Conservation (phyloP, 495 filamentous ascomycete species). For the Lentithecium fluviatile region DNA sequence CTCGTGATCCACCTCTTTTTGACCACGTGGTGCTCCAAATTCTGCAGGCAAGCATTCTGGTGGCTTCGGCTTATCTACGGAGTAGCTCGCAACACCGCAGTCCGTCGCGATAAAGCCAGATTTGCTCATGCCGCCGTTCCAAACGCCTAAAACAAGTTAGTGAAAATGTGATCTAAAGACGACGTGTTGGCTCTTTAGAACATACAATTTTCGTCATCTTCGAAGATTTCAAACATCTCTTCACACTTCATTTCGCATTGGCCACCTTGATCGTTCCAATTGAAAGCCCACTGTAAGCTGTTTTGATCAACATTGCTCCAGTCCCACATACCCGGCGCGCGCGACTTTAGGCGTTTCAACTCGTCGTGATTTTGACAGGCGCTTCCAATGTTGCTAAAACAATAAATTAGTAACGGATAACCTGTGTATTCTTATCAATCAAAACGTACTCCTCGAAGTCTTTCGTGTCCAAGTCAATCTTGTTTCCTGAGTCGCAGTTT, state of each 20-base stretch:
- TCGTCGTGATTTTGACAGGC: background rate
- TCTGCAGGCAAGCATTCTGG: background rate
- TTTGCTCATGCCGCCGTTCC: constrained; percentile 2
- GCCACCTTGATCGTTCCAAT: background rate
- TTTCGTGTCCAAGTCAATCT: background rate
- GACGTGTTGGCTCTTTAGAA: background rate
- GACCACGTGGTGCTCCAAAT: background rate
- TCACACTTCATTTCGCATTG: background rate
- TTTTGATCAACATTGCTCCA: background rate
- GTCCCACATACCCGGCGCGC: background rate
- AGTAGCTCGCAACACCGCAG: background rate
- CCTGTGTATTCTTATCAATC: too few species aligned
- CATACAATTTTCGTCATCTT: background rate
- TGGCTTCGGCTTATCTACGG: background rate
- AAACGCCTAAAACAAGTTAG: background rate
- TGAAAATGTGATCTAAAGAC: too few species aligned
- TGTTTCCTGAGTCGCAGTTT: background rate
- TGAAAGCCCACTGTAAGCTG: background rate
- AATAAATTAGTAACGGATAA: too few species aligned
- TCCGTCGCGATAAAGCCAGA: background rate
- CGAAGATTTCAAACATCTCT: background rate
- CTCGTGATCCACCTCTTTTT: background rate
- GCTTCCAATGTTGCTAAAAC: background rate
- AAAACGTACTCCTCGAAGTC: background rate
- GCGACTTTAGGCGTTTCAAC: background rate